Evolutionary conservation across 768 basidiomycete species (phyloP).

Genomic region (Cyathus striatus): DNA sequence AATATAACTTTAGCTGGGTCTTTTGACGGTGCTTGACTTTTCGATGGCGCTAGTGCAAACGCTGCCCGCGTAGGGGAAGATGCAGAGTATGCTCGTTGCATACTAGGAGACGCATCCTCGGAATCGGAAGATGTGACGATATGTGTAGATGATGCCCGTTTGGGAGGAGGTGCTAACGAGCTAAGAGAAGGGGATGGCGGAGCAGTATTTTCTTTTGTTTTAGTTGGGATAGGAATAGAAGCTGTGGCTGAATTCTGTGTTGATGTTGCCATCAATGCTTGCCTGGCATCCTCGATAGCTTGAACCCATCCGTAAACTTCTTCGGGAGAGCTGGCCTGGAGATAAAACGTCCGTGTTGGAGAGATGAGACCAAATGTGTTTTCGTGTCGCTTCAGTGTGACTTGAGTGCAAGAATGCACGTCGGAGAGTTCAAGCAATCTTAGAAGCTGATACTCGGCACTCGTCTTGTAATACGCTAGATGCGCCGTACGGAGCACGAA

Average conservation of each 20-base stretch:
- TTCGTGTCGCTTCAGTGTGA: slow-evolving; percentile 83
- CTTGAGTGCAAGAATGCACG: slow-evolving; percentile 85
- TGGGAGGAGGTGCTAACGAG: slow-evolving; percentile 46
- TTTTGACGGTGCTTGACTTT: slow-evolving; percentile 25
- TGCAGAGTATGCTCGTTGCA: slow-evolving; percentile 33
- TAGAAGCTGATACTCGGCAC: slow-evolving; percentile 90
- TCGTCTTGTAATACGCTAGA: slow-evolving; percentile 94
- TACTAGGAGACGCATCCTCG: slow-evolving; percentile 55
- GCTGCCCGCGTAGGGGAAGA: slow-evolving; percentile 40
- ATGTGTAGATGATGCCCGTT: slow-evolving; percentile 32
- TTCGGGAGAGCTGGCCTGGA: slow-evolving; percentile 67
- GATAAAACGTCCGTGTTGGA: slow-evolving; percentile 84
- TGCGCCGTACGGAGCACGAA: slow-evolving; percentile 92
- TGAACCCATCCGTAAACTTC: slow-evolving; percentile 82
- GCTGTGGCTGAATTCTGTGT: slow-evolving; percentile 50
- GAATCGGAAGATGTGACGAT: slow-evolving; percentile 75
- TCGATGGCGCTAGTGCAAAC: slow-evolving; percentile 39
- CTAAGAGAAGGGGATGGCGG: slow-evolving; percentile 19
- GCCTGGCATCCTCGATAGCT: slow-evolving; percentile 74
- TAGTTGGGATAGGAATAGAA: slow-evolving; percentile 48
- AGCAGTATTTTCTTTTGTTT: slow-evolving; percentile 13
- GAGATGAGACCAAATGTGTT: slow-evolving; percentile 93
- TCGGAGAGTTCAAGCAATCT: slow-evolving; percentile 83
- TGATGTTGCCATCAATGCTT: slow-evolving; percentile 56
- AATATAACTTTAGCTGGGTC: slow-evolving; percentile 79